phyloP scores from a whole-genome alignment of 768 basidiomycete genomes.

The Tricholoma furcatifolium region DNA sequence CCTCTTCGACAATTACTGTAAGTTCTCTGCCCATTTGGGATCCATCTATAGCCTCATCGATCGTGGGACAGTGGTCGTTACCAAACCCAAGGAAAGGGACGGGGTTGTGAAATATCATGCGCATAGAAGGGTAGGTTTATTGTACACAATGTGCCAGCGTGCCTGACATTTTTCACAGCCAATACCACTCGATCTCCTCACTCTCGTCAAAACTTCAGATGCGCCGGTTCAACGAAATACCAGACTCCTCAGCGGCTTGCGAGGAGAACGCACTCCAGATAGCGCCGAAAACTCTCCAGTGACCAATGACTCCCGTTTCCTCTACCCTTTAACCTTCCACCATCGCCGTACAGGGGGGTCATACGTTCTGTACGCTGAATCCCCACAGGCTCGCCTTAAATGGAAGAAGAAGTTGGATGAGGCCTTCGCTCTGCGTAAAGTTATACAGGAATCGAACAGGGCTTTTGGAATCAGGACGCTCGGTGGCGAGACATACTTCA shows the following conservation, averaged over 20 bases:
- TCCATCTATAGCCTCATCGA: constrained; percentile 10
- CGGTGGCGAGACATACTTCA: constrained; percentile 82
- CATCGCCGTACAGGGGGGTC: constrained; percentile 77
- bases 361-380: constrained; percentile 85
- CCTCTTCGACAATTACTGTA: constrained; percentile 92
- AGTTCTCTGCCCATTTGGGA: constrained; percentile 25
- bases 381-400: constrained; percentile 64
- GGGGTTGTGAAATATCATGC: constrained; percentile 75
- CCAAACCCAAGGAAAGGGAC: constrained; percentile 79
- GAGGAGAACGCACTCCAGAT: constrained; percentile 32
- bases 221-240: constrained; percentile 70
- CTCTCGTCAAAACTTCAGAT: constrained; percentile 79
- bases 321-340: constrained; percentile 79
- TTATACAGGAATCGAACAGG: constrained; percentile 89
- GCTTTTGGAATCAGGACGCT: constrained; percentile 90
- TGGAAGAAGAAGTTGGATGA: constrained; percentile 92
- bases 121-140: constrained; percentile 62
- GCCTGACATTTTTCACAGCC: constrained; percentile 51
- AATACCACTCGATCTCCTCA: constrained; percentile 87
- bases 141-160: constrained; percentile 5
- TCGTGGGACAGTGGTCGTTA: constrained; percentile 69
- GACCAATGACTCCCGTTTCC: constrained; percentile 61
- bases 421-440: constrained; percentile 78
- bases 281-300: constrained; percentile 16
- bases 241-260: constrained; percentile 67